phyloP scores from a whole-genome alignment of 1,284 basidiomycete genomes.

The Moesziomyces aphidis region DNA sequence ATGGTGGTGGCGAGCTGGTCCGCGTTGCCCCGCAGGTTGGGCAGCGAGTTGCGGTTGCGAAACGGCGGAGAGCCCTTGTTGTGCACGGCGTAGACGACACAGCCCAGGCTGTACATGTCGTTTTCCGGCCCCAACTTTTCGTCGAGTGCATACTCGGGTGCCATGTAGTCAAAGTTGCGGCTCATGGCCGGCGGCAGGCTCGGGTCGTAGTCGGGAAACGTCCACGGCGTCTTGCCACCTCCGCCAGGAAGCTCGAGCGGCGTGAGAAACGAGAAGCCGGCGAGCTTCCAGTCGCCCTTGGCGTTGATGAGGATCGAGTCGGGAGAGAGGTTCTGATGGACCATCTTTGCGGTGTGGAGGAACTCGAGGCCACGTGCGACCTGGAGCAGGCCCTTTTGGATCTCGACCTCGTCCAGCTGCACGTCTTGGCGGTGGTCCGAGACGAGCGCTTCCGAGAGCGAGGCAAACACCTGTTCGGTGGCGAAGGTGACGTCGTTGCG shows the following conservation, averaged over 20 bases:
- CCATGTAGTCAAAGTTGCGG: constrained; percentile 92
- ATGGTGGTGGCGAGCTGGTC: constrained; percentile 69
- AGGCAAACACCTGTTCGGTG: constrained; percentile 75
- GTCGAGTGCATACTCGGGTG: constrained; percentile 94
- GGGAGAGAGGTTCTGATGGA: constrained; percentile 90
- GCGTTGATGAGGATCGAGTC: constrained; percentile 68
- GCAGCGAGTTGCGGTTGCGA: constrained; percentile 84
- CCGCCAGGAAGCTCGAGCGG: constrained; percentile 76
- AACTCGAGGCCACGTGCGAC: constrained; percentile 93
- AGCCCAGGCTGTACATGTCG: constrained; percentile 95
- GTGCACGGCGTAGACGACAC: constrained; percentile 81
- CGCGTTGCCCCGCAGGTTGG: constrained; percentile 81
- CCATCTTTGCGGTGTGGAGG: constrained; percentile 86
- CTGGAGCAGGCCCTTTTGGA: constrained; percentile 95
- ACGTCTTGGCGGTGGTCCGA: constrained; percentile 43
- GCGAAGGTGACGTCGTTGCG: constrained; percentile 86
- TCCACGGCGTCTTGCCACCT: constrained; percentile 82
- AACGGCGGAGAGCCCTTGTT: constrained; percentile 89
- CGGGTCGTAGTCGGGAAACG: constrained; percentile 88
- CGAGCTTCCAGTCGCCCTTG: constrained; percentile 98
- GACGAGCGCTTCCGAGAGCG: constrained; percentile 40
- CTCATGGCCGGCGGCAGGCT: constrained; percentile 84
- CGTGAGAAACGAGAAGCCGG: constrained; percentile 85
- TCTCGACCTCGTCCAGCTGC: constrained; percentile 73
- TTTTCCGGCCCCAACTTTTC: constrained; percentile 83